A percentile compares a stretch with the other conserved stretches of the same genome.
Conservation (phyloP, 2,329 filamentous ascomycete species). For the Teratosphaeria gauchensis region DNA sequence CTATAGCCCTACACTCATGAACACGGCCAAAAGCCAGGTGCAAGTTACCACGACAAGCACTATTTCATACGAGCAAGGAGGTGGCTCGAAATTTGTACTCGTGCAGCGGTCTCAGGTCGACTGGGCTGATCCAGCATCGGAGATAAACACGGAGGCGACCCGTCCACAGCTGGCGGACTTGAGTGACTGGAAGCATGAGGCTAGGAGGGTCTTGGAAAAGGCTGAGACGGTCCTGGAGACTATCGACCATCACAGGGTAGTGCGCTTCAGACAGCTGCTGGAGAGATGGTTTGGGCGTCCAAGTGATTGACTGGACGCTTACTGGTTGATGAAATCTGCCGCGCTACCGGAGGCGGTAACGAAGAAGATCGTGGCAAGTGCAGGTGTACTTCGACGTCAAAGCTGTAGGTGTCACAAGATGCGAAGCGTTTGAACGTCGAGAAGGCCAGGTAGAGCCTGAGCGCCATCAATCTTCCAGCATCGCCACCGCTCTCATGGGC, state of each 20-base stretch:
- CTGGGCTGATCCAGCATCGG: not conserved
- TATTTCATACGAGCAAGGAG: not conserved
- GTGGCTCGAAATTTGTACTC: not conserved
- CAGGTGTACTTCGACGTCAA: not conserved
- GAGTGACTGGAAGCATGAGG: not conserved
- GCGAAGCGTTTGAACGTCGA: not conserved
- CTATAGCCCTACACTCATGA: not conserved
- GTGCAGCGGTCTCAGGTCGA: not conserved
- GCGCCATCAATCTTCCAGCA: slow-evolving; percentile 8
- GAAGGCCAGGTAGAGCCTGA: not conserved
- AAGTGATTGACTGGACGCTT: not conserved
- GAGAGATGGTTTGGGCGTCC: not conserved
- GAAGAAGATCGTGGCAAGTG: not conserved
- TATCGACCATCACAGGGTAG: not conserved
- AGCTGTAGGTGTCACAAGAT: not conserved
- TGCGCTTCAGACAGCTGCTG: not conserved
- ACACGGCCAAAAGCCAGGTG: not conserved
- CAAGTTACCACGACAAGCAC: not conserved
- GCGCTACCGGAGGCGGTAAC: not conserved
- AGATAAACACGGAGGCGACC: not conserved
- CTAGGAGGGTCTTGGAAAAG: not conserved
- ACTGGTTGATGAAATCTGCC: no score
- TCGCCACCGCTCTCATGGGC: slow-evolving; percentile 18
- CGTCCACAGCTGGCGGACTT: not conserved
- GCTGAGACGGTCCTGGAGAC: not conserved